Percentiles rank a stretch among this genome's conserved stretches.
Conservation (phyloP, 176 grass and related monocot genomes). For the Dendrocalamus sinicus region DNA sequence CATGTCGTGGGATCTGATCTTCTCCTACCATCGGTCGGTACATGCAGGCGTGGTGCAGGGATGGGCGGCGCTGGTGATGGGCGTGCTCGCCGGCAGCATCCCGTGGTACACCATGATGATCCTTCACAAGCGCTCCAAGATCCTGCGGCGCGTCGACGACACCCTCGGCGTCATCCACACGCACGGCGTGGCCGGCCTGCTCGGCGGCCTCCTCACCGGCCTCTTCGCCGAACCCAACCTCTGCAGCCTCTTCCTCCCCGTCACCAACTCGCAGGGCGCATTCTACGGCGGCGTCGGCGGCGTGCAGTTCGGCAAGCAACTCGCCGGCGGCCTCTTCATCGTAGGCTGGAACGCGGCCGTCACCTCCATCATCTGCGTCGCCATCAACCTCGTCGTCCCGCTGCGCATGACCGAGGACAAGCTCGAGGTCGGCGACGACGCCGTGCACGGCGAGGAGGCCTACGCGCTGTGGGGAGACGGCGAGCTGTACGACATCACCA, state of each 20-base stretch:
- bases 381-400: constrained; percentile 56
- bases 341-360: constrained; percentile 62
- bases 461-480: constrained; percentile 95
- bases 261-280: constrained; percentile 54
- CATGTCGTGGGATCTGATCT: neutral
- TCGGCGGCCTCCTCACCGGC: constrained; percentile 59
- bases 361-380: constrained; percentile 64
- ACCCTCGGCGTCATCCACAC: constrained; percentile 82
- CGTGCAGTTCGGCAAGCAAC: constrained; percentile 59
- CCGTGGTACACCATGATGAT: constrained; percentile 92
- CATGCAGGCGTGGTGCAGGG: constrained; percentile 66
- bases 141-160: constrained; percentile 65
- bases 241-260: constrained; percentile 64
- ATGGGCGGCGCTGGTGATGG: constrained; percentile 79
- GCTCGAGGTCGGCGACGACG: constrained; percentile 77
- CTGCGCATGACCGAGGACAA: constrained; percentile 66
- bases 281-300: constrained; percentile 62
- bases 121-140: constrained; percentile 58
- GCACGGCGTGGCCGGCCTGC: constrained; percentile 63
- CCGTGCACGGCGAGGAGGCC: constrained; percentile 93
- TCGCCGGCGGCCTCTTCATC: constrained; percentile 63
- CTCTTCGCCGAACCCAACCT: constrained; percentile 58
- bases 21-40: neutral
- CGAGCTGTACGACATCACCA: constrained; percentile 76
- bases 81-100: constrained; percentile 62